Percentiles rank a stretch among this genome's conserved stretches.
Evolutionary conservation across 208 protist species (phyloP).

Genomic region (Trichomonas vaginalis): DNA sequence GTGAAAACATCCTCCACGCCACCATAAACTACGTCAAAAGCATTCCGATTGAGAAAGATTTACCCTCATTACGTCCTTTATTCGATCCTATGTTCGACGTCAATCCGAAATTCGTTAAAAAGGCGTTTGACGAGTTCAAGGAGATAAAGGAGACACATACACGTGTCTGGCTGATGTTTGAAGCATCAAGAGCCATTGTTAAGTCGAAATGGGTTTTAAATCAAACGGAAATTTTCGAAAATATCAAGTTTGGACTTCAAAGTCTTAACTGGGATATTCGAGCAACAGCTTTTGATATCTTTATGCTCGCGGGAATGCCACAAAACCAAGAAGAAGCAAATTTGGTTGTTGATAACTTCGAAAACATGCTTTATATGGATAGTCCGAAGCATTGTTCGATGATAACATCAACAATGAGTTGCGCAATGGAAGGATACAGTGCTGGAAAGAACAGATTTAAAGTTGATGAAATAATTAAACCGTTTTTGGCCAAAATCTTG

Average conservation of each 20-base stretch:
- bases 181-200: neutral
- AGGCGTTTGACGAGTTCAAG: neutral
- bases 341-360: neutral
- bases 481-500: neutral
- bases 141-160: neutral
- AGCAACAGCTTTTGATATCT: neutral
- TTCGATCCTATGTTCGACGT: neutral
- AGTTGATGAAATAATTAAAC: neutral
- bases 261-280: neutral
- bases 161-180: neutral
- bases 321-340: neutral
- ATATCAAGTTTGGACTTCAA: neutral
- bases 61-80: neutral
- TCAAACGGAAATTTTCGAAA: neutral
- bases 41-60: no score
- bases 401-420: neutral
- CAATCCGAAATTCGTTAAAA: neutral
- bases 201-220: neutral
- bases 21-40: neutral
- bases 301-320: neutral
- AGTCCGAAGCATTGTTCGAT: neutral
- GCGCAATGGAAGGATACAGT: neutral
- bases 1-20: neutral
- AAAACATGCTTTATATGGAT: neutral
- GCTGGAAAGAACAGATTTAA: neutral